Conservation (phyloP, 2,329 filamentous ascomycete species). For the Diplodia mutila region DNA sequence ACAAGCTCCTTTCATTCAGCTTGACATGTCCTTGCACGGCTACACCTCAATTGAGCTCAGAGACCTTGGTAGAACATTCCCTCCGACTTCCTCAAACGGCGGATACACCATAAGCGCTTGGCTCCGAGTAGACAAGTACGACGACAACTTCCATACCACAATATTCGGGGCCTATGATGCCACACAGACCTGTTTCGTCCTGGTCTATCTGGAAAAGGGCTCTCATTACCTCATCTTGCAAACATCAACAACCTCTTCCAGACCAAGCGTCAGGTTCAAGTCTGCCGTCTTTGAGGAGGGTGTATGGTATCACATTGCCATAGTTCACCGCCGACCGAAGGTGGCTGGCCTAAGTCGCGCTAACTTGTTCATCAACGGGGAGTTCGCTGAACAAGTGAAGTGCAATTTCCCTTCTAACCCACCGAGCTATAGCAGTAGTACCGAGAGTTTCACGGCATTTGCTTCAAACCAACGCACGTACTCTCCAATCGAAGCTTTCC, state of each 20-base stretch:
- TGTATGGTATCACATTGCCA: slow-evolving; percentile 89
- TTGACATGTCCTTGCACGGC: slow-evolving; percentile 86
- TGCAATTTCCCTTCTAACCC: slow-evolving; percentile 84
- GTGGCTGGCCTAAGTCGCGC: slow-evolving; percentile 79
- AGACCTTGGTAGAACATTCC: slow-evolving; percentile 82
- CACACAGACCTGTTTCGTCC: slow-evolving; percentile 88
- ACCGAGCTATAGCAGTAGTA: slow-evolving; percentile 63
- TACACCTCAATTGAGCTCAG: slow-evolving; percentile 89
- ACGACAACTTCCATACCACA: slow-evolving; percentile 83
- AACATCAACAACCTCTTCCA: slow-evolving; percentile 83
- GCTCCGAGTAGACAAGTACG: slow-evolving; percentile 87
- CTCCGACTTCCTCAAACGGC: slow-evolving; percentile 69
- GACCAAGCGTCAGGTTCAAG: slow-evolving; percentile 93
- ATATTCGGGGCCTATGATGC: slow-evolving; percentile 94
- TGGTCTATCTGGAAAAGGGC: slow-evolving; percentile 92
- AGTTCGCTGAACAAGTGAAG: slow-evolving; percentile 90
- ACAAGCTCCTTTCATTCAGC: slow-evolving; percentile 84
- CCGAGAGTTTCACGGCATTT: slow-evolving; percentile 72
- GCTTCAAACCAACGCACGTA: slow-evolving; percentile 58
- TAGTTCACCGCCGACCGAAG: slow-evolving; percentile 81
- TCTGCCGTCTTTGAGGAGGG: slow-evolving; percentile 74
- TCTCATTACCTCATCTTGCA: slow-evolving; percentile 94
- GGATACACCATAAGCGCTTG: slow-evolving; percentile 92
- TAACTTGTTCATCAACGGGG: slow-evolving; percentile 86
- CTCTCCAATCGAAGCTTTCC: slow-evolving; percentile 82